Evolutionary conservation across 768 basidiomycete species (phyloP).

Genomic region (Mycena pura): DNA sequence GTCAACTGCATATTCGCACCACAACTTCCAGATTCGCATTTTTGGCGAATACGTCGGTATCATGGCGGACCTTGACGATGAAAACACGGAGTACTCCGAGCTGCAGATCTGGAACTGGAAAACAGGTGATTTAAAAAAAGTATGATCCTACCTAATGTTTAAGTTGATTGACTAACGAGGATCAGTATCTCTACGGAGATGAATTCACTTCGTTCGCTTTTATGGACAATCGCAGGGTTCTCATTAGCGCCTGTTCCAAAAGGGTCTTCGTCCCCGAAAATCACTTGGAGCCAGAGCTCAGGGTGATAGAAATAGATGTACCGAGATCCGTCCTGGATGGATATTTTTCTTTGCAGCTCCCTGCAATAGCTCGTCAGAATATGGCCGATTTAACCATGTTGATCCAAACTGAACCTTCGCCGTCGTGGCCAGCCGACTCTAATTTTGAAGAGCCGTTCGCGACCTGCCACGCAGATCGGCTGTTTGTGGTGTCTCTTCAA

Average conservation of each 20-base stretch:
- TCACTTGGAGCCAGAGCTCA: conserved; percentile 4
- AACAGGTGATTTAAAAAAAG: conserved; percentile 35
- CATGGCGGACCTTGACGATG: conserved; percentile 25
- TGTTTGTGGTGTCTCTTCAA: conserved; percentile 37
- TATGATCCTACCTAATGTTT: conserved; percentile 17
- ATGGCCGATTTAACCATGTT: conserved; percentile 25
- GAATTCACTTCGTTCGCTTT: conserved; percentile 41
- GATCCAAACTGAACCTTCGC: conserved; percentile 42
- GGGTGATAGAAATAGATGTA: conserved; percentile 12
- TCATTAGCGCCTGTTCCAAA: neutral
- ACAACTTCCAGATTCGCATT: conserved; percentile 37
- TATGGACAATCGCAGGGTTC: conserved; percentile 27
- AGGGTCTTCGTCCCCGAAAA: too few species aligned
- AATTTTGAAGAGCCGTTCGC: conserved; percentile 12
- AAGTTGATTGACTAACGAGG: neutral
- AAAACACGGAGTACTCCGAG: neutral
- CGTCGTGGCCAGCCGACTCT: conserved; percentile 31
- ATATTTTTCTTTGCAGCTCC: conserved; percentile 36
- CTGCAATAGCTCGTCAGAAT: conserved; percentile 14
- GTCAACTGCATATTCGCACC: neutral
- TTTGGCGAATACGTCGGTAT: conserved; percentile 39
- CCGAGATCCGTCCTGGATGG: neutral
- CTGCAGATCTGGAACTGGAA: conserved; percentile 45
- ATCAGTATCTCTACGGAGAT: conserved; percentile 29
- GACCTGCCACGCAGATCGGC: conserved; percentile 34